phyloP scores from a whole-genome alignment of 2,329 filamentous ascomycete species.

The Phaeoacremonium minimum region DNA sequence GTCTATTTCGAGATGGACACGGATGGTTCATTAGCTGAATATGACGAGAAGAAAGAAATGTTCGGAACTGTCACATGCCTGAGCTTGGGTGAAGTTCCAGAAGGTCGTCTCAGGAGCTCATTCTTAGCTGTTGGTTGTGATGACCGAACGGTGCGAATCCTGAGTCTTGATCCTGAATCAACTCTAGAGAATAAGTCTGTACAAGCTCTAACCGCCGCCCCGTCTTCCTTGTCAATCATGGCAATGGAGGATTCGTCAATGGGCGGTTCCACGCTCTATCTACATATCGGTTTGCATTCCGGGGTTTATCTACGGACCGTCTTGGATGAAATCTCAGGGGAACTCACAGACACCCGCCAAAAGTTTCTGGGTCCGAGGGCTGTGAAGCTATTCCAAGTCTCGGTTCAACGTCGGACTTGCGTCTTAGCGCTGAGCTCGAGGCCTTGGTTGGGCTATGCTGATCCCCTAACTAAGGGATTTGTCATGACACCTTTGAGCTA shows the following conservation, averaged over 20 bases:
- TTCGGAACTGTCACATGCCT: conserved; percentile 91
- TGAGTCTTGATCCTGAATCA: conserved; percentile 84
- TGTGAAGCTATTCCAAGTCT: conserved; percentile 87
- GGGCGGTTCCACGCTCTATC: conserved; percentile 81
- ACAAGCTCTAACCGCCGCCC: conserved; percentile 85
- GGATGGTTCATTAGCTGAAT: conserved; percentile 86
- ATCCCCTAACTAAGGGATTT: conserved; percentile 81
- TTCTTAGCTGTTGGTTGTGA: conserved; percentile 96
- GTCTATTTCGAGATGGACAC: conserved; percentile 97
- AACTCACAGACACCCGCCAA: conserved; percentile 89
- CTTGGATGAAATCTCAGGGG: conserved; percentile 90
- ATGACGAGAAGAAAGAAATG: conserved; percentile 93
- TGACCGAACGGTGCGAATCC: conserved; percentile 89
- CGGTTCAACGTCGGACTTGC: conserved; percentile 76
- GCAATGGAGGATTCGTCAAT: conserved; percentile 92
- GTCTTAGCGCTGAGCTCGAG: conserved; percentile 88
- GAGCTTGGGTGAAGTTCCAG: conserved; percentile 88
- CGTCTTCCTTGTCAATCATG: conserved; percentile 86
- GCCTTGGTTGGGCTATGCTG: conserved; percentile 94
- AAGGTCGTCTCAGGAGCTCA: conserved; percentile 82
- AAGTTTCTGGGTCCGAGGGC: conserved; percentile 90
- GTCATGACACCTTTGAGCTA: conserved; percentile 91
- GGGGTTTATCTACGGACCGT: conserved; percentile 95
- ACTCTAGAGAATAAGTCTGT: conserved; percentile 92
- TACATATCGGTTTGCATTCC: conserved; percentile 93